Base-by-base conservation (phyloP, 108 stramenopile genomes). In the Skeletonema tropicum region DNA sequence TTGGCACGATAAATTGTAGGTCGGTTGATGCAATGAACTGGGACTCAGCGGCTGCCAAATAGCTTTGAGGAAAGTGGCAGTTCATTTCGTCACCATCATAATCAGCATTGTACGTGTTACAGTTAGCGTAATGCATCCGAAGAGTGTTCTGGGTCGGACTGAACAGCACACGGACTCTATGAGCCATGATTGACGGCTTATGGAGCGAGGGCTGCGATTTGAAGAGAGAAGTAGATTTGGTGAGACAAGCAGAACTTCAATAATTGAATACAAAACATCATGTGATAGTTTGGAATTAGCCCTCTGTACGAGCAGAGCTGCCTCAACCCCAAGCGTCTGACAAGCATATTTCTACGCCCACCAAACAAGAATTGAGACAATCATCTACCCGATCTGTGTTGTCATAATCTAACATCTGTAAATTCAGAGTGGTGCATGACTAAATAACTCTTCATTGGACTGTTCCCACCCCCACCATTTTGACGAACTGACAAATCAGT, bases 41-140 rank as follows among this genome's bases (percentile, higher is more conserved):
- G 0, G 97, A 95, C 74, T 99, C 99, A 0, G 98, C 98, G 7
- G 94, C 83, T 3, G 95, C 97, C n/a, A 99, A 60, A 67, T 98
- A 95, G 74, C 84, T 90, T 77, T 99, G 99, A 35, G 98, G 98
- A 61, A 99, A 95, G 74, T 99, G 99, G 73, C 98, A 98, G 81
- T 99, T 99, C 90, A 99, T 99, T 88, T 99, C 99, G 78, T 99
- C 99, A 11, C 99, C 99, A 75, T 99, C 99, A 64, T 97, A 99
- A 85, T 99, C 99, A 8, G 99, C 99, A 76, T 99, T 99, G 93
- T 99, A 99, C 5, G 98, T 97, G 83, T 99, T 99, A 82, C 99
- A 99, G 85, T 99, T 99, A 2, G 98, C 98, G 70, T 99, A 99
- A 84, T 99, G 98, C 98, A 99, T 98, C 17, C 99, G 93, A 70